A percentile compares a stretch with the other conserved stretches of the same genome.
Evolutionary conservation across 2,329 filamentous ascomycete species (phyloP).

Genomic region (Furcasterigmium sp.): DNA sequence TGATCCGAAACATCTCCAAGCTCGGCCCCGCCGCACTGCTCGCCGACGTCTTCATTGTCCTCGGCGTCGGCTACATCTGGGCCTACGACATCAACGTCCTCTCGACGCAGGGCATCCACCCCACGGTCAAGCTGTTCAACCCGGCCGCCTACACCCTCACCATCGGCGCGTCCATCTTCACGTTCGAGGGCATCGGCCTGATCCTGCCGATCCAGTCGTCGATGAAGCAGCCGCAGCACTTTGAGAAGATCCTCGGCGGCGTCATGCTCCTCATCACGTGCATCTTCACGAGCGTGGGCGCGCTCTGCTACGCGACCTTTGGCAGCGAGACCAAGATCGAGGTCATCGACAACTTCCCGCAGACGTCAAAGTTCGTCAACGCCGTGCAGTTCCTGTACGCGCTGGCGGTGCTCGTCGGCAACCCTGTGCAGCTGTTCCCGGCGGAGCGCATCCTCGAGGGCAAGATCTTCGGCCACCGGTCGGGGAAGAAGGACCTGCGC

Average conservation of each 20-base stretch:
- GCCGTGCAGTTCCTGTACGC: constrained; percentile 71
- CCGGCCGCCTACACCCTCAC: constrained; percentile 64
- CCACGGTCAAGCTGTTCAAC: constrained; percentile 65
- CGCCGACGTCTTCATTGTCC: constrained; percentile 66
- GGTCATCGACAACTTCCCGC: constrained; percentile 72
- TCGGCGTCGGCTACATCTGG: constrained; percentile 70
- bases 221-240: constrained; percentile 70
- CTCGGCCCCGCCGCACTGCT: constrained; percentile 64
- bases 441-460: constrained; percentile 67
- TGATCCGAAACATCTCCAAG: constrained; percentile 72
- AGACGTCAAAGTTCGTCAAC: constrained; percentile 66
- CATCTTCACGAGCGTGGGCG: constrained; percentile 67
- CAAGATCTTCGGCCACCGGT: constrained; percentile 59
- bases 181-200: constrained; percentile 94
- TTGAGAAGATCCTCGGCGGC: constrained; percentile 57
- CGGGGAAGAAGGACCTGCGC: constrained; percentile 57
- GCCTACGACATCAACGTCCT: constrained; percentile 60
- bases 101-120: constrained; percentile 48
- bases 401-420: constrained; percentile 66
- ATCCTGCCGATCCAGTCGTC: constrained; percentile 98
- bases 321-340: constrained; percentile 64
- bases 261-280: constrained; percentile 71
- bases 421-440: constrained; percentile 71
- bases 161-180: constrained; percentile 77
- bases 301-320: constrained; percentile 70